phyloP scores from a whole-genome alignment of 257 asterid species.

The Jasminum sambac region DNA sequence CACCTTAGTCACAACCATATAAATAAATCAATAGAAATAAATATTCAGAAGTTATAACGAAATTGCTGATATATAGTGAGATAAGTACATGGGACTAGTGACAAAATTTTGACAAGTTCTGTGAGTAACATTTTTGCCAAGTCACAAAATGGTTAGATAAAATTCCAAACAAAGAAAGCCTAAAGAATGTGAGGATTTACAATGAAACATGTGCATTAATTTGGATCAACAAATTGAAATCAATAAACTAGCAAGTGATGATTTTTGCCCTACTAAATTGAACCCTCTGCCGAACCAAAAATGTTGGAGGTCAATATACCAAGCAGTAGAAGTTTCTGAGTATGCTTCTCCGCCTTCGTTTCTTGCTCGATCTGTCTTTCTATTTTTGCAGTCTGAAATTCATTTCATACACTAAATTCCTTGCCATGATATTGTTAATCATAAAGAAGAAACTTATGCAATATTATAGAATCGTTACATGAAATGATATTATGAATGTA shows the following conservation, averaged over 20 bases:
- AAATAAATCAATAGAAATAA: constrained; percentile 9
- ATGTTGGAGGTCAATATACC: constrained; percentile 45
- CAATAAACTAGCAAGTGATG: neutral
- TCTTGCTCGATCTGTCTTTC: constrained; percentile 97
- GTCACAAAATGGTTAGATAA: too few species aligned
- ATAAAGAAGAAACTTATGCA: neutral
- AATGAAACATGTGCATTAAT: neutral
- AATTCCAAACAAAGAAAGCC: too few species aligned
- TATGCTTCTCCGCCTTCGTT: constrained; percentile 92
- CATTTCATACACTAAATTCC: neutral
- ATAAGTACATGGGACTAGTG: too few species aligned
- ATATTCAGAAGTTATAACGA: neutral
- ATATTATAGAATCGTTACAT: neutral
- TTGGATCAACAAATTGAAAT: constrained; percentile 1
- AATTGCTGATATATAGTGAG: too few species aligned
- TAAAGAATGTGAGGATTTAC: too few species aligned
- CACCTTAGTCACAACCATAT: constrained; percentile 46
- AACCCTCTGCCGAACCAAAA: constrained; percentile 11
- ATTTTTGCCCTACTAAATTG: neutral
- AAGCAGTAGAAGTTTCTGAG: constrained; percentile 92
- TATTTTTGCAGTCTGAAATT: constrained; percentile 84
- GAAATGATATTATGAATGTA: neutral
- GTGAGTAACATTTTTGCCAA: too few species aligned
- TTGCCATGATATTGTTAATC: constrained; percentile 1
- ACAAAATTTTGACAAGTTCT: too few species aligned